Percentiles rank a stretch among this genome's conserved stretches.
Conservation (phyloP, 768 basidiomycete genomes). For the Amanita exitialis region DNA sequence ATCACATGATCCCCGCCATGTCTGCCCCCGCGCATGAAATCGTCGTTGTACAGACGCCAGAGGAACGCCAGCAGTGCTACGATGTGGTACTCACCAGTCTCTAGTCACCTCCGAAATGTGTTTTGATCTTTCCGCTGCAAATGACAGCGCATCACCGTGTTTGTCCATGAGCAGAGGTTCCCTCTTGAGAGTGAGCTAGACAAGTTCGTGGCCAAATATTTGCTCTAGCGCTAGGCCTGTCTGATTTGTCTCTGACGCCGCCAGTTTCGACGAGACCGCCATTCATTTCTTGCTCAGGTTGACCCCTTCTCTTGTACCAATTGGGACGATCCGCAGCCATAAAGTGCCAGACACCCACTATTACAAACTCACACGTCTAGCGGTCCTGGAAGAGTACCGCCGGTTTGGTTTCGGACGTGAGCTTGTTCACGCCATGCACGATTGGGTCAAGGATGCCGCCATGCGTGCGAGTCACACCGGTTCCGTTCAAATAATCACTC, state of each 20-base stretch:
- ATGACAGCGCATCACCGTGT: constrained; percentile 40
- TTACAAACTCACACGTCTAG: constrained; percentile 70
- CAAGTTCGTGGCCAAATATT: constrained; percentile 44
- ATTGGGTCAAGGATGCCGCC: constrained; percentile 43
- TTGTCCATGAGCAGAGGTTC: constrained; percentile 60
- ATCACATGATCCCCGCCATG: neutral
- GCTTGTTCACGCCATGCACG: constrained; percentile 55
- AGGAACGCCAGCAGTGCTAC: constrained; percentile 57
- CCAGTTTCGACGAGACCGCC: constrained; percentile 51
- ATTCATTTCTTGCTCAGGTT: constrained; percentile 69
- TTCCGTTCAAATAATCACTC: constrained; percentile 37
- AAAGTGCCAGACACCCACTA: constrained; percentile 28
- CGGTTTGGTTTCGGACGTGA: constrained; percentile 51
- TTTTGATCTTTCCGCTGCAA: neutral
- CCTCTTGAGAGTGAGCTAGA: constrained; percentile 69
- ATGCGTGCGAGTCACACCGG: constrained; percentile 13
- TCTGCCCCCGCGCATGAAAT: constrained; percentile 46
- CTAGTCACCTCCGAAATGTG: neutral
- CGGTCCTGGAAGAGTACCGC: constrained; percentile 58
- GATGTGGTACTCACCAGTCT: constrained; percentile 29
- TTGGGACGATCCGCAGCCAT: constrained; percentile 60
- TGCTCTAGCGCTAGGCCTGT: no score
- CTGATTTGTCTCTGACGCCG: constrained; percentile 4
- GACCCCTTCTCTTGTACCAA: constrained; percentile 44
- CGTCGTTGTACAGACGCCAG: constrained; percentile 31